Evolutionary conservation across 2,329 filamentous ascomycete species (phyloP), one percentile per base, ranked within the genome.

Genomic region (Decorospora gaudefroyi): DNA sequence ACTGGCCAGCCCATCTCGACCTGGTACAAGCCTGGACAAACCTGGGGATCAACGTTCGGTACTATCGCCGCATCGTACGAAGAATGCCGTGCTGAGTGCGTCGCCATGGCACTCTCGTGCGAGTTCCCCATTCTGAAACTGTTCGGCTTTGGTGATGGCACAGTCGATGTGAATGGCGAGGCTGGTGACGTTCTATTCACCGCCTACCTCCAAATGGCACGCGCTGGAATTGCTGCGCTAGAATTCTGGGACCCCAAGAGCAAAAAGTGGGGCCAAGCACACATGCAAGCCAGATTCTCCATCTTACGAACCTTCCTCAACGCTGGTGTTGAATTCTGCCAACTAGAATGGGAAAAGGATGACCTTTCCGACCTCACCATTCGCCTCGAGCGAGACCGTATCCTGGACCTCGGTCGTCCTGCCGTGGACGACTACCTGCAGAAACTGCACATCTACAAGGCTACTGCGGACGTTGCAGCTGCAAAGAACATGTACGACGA

Each of bases 191-290:
- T 99, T 5, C 81, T 97, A 6, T 96, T 92, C 63, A 84, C 85
- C 0, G 85, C 87, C 2, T 99, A 97, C 69, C 81, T 99, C 7
- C 84, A 85, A 57, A 97, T 99, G 92, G 93, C 93, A 10, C 84
- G 91, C 25, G 90, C 90, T n/a, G 93, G 93, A 49, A 78, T 99
- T 30, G 82, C 85, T 4, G 87, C 91, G 1, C 79, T 97, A 15
- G 92, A 97, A 68, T 90, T 93, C 78, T 97, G 90, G 90, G 90
- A 96, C 63, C 90, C 90, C 4, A 91, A 91, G 74, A 85, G 81
- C 59, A 79, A 84, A 55, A 96, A 95, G 74, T 96, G 91, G 91
- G 91, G 91, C 6, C 91, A 96, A 53, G 61, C 62, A 13, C 90
- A 96, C 67, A 95, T 90, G 73, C 90, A 95, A 72, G 91, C 90